Evolutionary conservation across 768 basidiomycete genomes (phyloP), one percentile per base, ranked within the genome.

Genomic region (Tricholoma sp.): DNA sequence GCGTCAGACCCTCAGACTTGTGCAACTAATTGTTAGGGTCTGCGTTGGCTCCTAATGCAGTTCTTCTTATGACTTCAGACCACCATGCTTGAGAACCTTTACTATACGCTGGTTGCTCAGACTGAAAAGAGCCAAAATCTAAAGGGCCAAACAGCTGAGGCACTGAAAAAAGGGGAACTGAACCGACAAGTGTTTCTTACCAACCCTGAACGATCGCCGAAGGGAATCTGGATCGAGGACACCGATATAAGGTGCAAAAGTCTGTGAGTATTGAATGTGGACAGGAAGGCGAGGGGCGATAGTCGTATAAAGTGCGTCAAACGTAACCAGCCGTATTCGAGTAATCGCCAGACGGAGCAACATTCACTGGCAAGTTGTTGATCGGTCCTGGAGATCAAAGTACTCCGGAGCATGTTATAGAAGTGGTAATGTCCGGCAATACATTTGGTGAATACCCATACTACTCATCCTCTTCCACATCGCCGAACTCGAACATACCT

Each of bases 401-500:
- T 8, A 29, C 29, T 29, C 8, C 29, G 8, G 29, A 29, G 29
- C 29, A 29, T n/a, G n/a, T n/a, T n/a, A n/a, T n/a, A n/a, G n/a
- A n/a, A n/a, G 5, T 5, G 31, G 31, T 32, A 32, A 32, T 7
- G 31, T 7, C 10, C 31, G 8, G 8, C 3, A 32, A 32, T 32
- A 32, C 31, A 32, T 32, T 32, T 29, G 29, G 29, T 27, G 24
- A 27, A 27, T 5, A 27, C 35, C 35, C 41, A 45, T 27, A n/a
- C 47, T 70, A 79, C 58, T 92, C 88, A 56, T 93, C 91, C 67
- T 93, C 91, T 61, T 91, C 90, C 11, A 93, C 79, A 69, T 94
- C 91, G n/a, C 92, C 92, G 67, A 90, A 89, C 73, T 94, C 92
- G 66, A 90, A 94, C 83, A 92, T 91, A 34, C 92, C 91, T 54